Evolutionary conservation across 1,139 yeast genomes (phyloP).

Genomic region (Geotrichum restrictum): DNA sequence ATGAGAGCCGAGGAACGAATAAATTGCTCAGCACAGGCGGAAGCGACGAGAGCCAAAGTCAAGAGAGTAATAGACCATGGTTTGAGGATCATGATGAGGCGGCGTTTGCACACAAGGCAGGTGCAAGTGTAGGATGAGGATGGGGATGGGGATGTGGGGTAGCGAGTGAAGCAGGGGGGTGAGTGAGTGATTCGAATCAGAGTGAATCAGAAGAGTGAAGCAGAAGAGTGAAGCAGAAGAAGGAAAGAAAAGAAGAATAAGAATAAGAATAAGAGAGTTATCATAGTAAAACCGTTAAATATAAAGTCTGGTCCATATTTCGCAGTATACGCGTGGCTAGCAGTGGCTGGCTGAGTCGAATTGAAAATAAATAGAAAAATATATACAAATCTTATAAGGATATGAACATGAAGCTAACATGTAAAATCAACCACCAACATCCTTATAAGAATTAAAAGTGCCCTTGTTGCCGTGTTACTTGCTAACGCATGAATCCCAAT

Average conservation of each 20-base stretch:
- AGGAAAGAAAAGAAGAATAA: background rate
- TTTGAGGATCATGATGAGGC: background rate
- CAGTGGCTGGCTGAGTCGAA: too few relatives aligned
- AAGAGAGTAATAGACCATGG: constrained; percentile 9
- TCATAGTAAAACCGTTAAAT: too few relatives aligned
- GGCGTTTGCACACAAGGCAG: background rate
- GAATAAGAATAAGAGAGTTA: background rate
- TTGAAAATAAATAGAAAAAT: too few relatives aligned
- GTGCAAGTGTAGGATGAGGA: too few relatives aligned
- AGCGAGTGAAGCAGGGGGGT: background rate
- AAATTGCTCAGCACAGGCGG: constrained; percentile 35
- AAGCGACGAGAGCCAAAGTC: constrained; percentile 21
- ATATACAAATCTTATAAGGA: too few relatives aligned
- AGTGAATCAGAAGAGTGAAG: background rate
- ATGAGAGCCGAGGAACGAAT: constrained; percentile 67
- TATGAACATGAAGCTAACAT: too few relatives aligned
- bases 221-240: background rate
- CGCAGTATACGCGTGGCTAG: too few relatives aligned
- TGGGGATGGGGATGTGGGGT: background rate
- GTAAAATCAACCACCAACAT: too few relatives aligned
- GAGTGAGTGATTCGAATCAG: background rate
- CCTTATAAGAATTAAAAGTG: too few relatives aligned
- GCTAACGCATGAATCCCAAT: background rate
- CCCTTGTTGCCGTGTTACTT: too few relatives aligned
- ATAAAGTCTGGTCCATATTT: too few relatives aligned